These are phyloP conservation scores for Mycena amicta DNA, from an alignment of 768 basidiomycete species.

Conservation along the genomic window DNA sequence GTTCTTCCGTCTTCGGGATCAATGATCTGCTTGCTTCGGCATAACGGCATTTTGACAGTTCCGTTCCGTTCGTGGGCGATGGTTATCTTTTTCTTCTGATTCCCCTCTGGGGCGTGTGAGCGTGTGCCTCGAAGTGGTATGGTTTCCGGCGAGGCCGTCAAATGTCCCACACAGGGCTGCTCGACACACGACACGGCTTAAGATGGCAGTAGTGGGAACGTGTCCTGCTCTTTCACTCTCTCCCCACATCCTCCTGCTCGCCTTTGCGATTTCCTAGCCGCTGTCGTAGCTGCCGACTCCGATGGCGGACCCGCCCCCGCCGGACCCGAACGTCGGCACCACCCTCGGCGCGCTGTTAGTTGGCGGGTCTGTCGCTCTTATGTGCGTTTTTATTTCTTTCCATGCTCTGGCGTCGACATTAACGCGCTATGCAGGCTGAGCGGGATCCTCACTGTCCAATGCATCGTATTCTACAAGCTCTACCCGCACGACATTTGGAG, in stretches of 20 bases:
- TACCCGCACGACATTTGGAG: conserved; percentile 15
- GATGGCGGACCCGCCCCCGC: background rate
- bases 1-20: background rate
- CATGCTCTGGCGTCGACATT: background rate
- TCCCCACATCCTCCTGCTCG: background rate
- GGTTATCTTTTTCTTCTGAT: background rate
- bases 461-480: conserved; percentile 20
- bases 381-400: conserved; percentile 12
- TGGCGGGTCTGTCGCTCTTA: conserved; percentile 18
- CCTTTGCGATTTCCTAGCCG: background rate
- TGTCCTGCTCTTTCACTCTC: background rate
- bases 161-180: background rate
- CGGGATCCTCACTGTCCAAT: conserved; percentile 22
- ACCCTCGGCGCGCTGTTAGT: conserved; percentile 23
- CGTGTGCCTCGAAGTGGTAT: background rate
- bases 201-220: conserved; percentile 1
- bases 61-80: background rate
- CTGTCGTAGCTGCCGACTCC: background rate
- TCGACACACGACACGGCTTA: too few relatives aligned
- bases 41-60: background rate
- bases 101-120: background rate
- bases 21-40: background rate
- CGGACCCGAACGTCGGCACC: conserved; percentile 8
- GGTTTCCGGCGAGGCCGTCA: background rate
- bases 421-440: conserved; percentile 17